phyloP scores from a whole-genome alignment of 805 yeast genomes.

The Teunomyces barrocoloradensis region DNA sequence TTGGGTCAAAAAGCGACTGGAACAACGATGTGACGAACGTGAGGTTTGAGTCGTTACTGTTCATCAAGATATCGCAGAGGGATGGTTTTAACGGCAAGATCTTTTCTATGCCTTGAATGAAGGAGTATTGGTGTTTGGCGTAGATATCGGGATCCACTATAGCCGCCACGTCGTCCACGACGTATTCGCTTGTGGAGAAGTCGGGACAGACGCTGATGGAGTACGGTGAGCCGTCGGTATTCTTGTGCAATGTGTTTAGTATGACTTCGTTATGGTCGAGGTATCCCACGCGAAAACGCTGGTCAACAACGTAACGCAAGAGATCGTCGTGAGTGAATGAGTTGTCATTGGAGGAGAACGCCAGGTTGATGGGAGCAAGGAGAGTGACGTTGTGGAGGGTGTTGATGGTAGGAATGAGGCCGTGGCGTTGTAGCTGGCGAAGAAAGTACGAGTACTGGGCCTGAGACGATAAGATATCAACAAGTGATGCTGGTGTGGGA shows the following conservation, averaged over 20 bases:
- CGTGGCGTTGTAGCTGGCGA: constrained; percentile 57
- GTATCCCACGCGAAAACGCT: constrained; percentile 30
- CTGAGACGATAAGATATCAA: constrained; percentile 67
- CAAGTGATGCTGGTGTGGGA: constrained; percentile 43
- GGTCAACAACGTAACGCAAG: constrained; percentile 33
- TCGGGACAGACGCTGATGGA: constrained; percentile 24
- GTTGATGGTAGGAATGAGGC: constrained; percentile 61
- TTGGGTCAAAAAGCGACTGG: constrained; percentile 20
- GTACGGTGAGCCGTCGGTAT: constrained; percentile 12
- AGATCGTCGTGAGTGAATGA: constrained; percentile 12
- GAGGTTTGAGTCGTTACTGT: constrained; percentile 21
- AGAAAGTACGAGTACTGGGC: constrained; percentile 67
- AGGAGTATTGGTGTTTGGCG: constrained; percentile 63
- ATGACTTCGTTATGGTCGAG: constrained; percentile 23
- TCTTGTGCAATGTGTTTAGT: constrained; percentile 28
- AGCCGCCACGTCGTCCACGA: constrained; percentile 43
- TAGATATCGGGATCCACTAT: constrained; percentile 56
- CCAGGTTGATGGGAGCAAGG: constrained; percentile 80
- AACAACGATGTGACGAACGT: constrained; percentile 27
- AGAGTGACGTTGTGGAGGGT: constrained; percentile 61
- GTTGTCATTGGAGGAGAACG: constrained; percentile 43
- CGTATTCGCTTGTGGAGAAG: constrained; percentile 26
- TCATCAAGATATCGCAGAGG: constrained; percentile 36
- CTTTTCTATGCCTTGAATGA: constrained; percentile 61
- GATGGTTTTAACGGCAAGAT: constrained; percentile 36